A percentile compares a stretch with the other conserved stretches of the same genome.
phyloP scores from a whole-genome alignment of 2,329 filamentous ascomycete species.

The Thielaviopsis musarum region DNA sequence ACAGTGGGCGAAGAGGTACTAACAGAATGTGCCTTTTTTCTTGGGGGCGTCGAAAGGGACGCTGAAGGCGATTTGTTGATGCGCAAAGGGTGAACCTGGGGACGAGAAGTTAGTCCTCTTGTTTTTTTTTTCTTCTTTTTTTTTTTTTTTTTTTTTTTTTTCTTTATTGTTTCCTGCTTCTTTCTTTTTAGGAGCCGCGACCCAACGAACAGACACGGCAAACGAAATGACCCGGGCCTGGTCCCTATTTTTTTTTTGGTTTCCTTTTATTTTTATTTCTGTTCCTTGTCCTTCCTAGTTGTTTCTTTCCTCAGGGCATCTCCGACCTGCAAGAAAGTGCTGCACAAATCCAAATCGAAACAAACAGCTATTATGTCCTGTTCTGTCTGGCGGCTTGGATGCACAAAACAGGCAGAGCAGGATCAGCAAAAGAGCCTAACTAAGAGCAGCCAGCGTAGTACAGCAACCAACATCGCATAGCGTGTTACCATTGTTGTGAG shows the following conservation, averaged over 20 bases:
- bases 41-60: background rate
- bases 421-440: background rate
- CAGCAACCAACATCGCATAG: background rate
- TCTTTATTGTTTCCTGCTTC: background rate
- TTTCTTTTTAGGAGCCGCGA: background rate
- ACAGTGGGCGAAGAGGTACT: slow-evolving; percentile 16
- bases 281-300: background rate
- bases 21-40: slow-evolving; percentile 32
- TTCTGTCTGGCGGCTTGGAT: background rate
- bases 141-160: background rate
- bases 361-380: background rate
- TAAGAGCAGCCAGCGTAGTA: background rate
- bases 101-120: background rate
- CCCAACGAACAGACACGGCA: background rate
- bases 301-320: background rate
- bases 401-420: background rate
- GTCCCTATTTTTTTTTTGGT: background rate
- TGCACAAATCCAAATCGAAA: background rate
- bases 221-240: background rate
- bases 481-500: background rate
- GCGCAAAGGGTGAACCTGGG: slow-evolving; percentile 58
- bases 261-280: background rate
- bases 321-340: background rate
- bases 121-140: background rate
- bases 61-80: slow-evolving; percentile 51